Percentiles rank a stretch among this genome's conserved stretches.
These are phyloP conservation scores for Stentor roeselii DNA, from an alignment of 73 alveolate species.

Conservation along the genomic window DNA sequence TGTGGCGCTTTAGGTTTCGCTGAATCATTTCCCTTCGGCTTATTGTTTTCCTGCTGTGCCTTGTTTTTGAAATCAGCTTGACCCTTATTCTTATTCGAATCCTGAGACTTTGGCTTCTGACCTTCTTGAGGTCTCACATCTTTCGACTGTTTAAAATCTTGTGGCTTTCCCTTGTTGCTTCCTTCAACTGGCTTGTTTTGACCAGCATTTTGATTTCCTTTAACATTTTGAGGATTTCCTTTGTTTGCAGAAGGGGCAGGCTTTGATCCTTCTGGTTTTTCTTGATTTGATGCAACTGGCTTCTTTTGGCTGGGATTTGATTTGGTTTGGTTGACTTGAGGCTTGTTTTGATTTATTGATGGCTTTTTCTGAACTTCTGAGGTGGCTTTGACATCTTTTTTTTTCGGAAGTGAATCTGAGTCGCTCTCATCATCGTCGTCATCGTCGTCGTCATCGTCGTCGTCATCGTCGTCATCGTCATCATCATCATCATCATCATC, in stretches of 20 bases:
- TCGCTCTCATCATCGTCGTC: background rate
- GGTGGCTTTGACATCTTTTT: background rate
- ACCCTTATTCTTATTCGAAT: too few species aligned
- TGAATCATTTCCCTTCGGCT: too few species aligned
- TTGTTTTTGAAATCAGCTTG: too few species aligned
- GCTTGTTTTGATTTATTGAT: background rate
- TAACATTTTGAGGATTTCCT: background rate
- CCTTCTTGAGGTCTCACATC: too few species aligned
- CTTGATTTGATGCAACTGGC: background rate
- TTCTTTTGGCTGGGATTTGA: background rate
- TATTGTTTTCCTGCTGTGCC: too few species aligned
- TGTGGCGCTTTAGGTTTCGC: too few species aligned
- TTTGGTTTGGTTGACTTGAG: background rate
- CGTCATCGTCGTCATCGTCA: background rate
- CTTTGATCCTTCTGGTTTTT: background rate
- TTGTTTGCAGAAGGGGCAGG: background rate
- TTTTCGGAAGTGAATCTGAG: background rate
- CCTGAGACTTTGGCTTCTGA: too few species aligned
- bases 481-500: slow-evolving; percentile 5
- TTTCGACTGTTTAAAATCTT: too few species aligned
- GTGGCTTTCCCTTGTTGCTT: too few species aligned
- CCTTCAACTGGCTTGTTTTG: too few species aligned
- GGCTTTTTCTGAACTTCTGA: background rate
- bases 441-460: background rate
- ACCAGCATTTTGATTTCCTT: background rate